Evolutionary conservation across 192 early-diverging fungal genomes (phyloP), one percentile per base, ranked within the genome.

Genomic region (Coemansia sp.): DNA sequence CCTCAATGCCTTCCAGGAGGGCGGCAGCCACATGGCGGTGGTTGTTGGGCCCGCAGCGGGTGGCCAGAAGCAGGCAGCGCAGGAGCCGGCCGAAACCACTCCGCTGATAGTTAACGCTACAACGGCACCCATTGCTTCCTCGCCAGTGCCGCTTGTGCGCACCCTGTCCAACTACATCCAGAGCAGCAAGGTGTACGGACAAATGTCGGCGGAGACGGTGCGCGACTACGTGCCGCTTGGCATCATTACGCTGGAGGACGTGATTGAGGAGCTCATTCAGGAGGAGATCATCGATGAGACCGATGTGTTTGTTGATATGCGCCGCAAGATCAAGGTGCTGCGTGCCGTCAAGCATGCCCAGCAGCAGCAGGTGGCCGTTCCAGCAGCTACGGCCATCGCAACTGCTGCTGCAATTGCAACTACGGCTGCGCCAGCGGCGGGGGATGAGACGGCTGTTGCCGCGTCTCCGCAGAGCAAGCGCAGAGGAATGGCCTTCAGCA

Each of bases 271-370:
- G 63, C 70, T 93, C 15, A 88, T 93, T 69, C 88, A 89, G 46
- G 90, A 91, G 72, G 89, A 92, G 71, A 92, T 92, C 67, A 84
- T 92, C 42, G 90, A 92, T 61, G 90, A 92, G 70, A 90, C 90
- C 1, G 90, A 90, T 69, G 87, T 89, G 59, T 83, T 83, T 65
- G 63, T 83, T 12, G 81, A 83, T 36, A 78, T 78, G 60, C 72
- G 73, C 18, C 52, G 66, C 18, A 66, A 70, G 19, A 73, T 83
- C 64, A 77, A 73, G 55, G 80, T 83, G 13, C 68, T 77, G 74
- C 68, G 74, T 0, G 77, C 77, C 3, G 72, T 74, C 63, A 80
- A 80, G 66, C 52, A 75, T 4, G 69, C 69, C 5, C 77, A 80
- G 65, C 60, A 57, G 32, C 32, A 32, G 32, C 32, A 32, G 32